phyloP scores from a whole-genome alignment of 2,329 filamentous ascomycete genomes.

The Penicillium sp. region DNA sequence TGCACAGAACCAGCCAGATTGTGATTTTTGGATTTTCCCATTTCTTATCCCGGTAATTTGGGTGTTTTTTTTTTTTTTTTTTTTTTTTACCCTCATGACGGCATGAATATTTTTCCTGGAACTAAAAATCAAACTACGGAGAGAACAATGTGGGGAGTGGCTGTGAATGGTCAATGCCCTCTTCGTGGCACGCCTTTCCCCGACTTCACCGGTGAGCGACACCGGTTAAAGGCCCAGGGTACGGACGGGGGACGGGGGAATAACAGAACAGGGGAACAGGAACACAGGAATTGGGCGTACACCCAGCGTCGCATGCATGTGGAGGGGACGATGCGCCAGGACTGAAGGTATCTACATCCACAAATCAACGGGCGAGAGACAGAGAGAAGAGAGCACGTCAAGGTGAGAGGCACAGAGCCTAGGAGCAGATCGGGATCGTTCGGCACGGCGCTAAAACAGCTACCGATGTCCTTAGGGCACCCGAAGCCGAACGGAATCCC shows the following conservation, averaged over 20 bases:
- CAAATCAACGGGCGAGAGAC: background rate
- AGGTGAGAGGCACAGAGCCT: background rate
- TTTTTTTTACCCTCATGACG: slow-evolving; percentile 28
- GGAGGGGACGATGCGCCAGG: background rate
- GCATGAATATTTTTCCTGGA: slow-evolving; percentile 18
- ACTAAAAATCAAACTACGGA: slow-evolving; percentile 7
- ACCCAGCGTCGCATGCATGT: slow-evolving; percentile 9
- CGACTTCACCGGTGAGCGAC: slow-evolving; percentile 28
- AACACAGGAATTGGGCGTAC: background rate
- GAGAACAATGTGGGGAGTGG: slow-evolving; percentile 16
- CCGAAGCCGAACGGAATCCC: slow-evolving; percentile 12
- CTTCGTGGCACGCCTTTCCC: slow-evolving; percentile 17
- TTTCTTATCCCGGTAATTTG: background rate
- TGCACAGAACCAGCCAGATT: background rate
- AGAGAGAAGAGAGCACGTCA: background rate
- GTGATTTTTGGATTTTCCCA: too few species aligned
- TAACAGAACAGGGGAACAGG: background rate
- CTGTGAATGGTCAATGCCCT: slow-evolving; percentile 13
- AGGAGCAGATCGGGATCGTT: slow-evolving; percentile 3
- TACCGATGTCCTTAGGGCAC: background rate
- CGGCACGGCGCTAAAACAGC: slow-evolving; percentile 2
- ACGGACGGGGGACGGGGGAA: slow-evolving; percentile 9
- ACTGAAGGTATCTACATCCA: background rate
- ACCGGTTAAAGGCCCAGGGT: slow-evolving; percentile 14
- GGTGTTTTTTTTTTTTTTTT: background rate